Base-by-base conservation (phyloP, 495 filamentous ascomycete genomes). In the Aspergillus bridgeri region DNA sequence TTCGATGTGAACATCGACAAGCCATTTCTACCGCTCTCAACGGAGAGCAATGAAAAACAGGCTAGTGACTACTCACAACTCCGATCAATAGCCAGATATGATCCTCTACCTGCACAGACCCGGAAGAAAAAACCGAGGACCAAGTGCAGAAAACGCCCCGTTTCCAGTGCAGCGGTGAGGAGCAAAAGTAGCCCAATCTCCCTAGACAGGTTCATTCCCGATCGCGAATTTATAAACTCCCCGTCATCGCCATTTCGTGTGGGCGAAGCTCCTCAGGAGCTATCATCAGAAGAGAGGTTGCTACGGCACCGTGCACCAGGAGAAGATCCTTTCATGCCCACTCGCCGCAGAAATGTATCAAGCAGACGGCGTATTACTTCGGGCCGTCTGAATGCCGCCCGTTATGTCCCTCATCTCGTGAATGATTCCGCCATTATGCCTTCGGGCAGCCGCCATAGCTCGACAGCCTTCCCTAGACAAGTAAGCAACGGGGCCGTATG, bases 401-500 rank as follows among this genome's bases (percentile, higher is more conserved):
- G 69, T 51, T 66, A 70, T 49, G 65, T 65, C 21, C 77, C 77
- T 44, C 70, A 64, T 60, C 59, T 77, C 3, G 65, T 78, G 24
- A 67, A 65, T 20, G 71, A 69, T 23, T 49, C 64, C 15, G 50
- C 56, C 15, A 22, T 65, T 24, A 18, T 60, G 15, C 56, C 61
- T 47, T 47, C 49, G 13, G 27, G 54, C 43, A 43, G 47, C 17
- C 42, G 9, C 3, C 58, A 45, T 49, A 45, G 29, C 47, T 22
- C 24, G 44, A 46, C 24, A 48, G 60, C 68, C 19, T 48, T 57
- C 19, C 19, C 60, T 3, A 65, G 69, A 47, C 74, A 82, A 59
- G 74, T 85, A 49, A 94, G 90, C 69, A 61, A 74, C 49, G 89
- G 89, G 0, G 80, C 83, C 38, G 79, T 93, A n/a, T 96, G 92